phyloP scores from a whole-genome alignment of 2,329 filamentous ascomycete species.

The Seiridium unicorne region DNA sequence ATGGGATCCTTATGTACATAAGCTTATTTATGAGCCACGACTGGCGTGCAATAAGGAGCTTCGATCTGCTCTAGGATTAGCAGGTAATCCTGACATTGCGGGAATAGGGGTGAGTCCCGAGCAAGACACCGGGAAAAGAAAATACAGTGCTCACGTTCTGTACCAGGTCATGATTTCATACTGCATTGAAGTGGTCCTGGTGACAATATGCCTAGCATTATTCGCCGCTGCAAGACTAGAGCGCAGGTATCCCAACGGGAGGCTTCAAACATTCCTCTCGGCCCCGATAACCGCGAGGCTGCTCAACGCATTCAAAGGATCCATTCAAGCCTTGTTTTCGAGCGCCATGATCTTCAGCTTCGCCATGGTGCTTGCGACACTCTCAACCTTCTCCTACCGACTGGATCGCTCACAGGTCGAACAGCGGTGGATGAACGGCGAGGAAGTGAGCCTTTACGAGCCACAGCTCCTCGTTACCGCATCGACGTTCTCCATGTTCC shows the following conservation, averaged over 20 bases:
- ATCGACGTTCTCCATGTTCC: background rate
- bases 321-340: background rate
- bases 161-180: background rate
- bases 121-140: background rate
- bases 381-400: background rate
- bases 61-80: background rate
- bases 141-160: background rate
- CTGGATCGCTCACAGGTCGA: background rate
- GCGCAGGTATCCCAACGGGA: background rate
- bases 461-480: background rate
- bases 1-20: background rate
- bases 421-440: background rate
- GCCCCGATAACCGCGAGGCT: background rate
- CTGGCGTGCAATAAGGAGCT: background rate
- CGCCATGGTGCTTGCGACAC: background rate
- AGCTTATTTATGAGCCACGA: background rate
- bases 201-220: background rate
- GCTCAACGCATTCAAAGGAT: background rate
- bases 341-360: background rate
- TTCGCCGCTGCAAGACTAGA: background rate
- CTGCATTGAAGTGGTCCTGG: background rate
- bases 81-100: background rate
- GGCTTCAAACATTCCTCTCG: background rate
- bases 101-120: background rate
- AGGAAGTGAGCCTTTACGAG: background rate